Evolutionary conservation across 1,139 yeast species (phyloP).

Genomic region (Williopsis jadinii): DNA sequence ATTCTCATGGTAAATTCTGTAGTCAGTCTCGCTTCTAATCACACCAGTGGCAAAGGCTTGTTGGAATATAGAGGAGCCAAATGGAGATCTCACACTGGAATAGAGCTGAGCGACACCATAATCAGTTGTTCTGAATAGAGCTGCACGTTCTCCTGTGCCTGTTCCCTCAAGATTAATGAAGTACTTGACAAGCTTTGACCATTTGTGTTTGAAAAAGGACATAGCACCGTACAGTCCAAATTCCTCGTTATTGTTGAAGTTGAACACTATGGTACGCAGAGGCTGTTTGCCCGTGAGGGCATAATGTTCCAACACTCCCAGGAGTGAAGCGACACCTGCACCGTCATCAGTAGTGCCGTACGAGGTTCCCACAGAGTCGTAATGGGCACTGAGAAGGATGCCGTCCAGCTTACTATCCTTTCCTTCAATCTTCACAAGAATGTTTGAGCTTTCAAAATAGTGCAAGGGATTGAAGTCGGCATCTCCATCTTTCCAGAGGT

Average conservation of each 20-base stretch:
- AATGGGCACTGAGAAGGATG: constrained; percentile 75
- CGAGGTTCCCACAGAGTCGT: constrained; percentile 83
- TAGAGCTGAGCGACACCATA: constrained; percentile 60
- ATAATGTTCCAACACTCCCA: constrained; percentile 58
- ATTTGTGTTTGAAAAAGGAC: constrained; percentile 67
- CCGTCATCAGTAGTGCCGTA: constrained; percentile 93
- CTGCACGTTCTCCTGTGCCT: constrained; percentile 88
- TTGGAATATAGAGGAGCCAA: constrained; percentile 72
- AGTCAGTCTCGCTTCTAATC: constrained; percentile 80
- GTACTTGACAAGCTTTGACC: constrained; percentile 56
- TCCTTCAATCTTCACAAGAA: constrained; percentile 69
- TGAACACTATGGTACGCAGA: constrained; percentile 64
- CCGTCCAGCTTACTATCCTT: constrained; percentile 51
- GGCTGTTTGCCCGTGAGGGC: constrained; percentile 40
- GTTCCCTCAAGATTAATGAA: constrained; percentile 92
- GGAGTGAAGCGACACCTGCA: constrained; percentile 78
- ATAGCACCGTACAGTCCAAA: constrained; percentile 83
- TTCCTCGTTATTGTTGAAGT: constrained; percentile 88
- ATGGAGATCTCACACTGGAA: constrained; percentile 46
- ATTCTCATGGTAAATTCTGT: constrained; percentile 55
- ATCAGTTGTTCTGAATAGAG: constrained; percentile 79
- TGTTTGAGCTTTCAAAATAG: constrained; percentile 75
- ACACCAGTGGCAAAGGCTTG: constrained; percentile 74
- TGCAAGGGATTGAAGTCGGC: constrained; percentile 31
- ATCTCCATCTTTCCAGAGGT: constrained; percentile 37